Base-by-base conservation (phyloP, 2,329 filamentous ascomycete genomes). In the Colletotrichum spinosum region DNA sequence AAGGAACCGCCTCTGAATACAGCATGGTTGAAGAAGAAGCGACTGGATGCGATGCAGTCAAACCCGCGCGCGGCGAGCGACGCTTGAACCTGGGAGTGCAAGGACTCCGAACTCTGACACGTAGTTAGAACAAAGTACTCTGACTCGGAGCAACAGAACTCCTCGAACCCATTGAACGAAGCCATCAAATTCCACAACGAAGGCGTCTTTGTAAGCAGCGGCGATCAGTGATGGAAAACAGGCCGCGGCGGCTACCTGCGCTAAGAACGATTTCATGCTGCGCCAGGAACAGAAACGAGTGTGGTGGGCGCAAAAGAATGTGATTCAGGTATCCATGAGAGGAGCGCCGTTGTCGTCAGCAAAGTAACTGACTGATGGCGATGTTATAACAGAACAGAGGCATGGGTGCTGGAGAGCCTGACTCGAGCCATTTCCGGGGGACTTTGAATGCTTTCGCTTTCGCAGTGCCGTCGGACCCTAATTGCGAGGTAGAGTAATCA, bases 241-340 rank as follows among this genome's bases (percentile, higher is more conserved):
- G 17, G 60, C 37, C 37, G 49, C 55, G 1, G 13, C 13, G 12
- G 37, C 49, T n/a, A 45, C 55, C 15, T 64, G 55, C 49, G 38
- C 17, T 48, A 59, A 6, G 42, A 59, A 37, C 12, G 55, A 59
- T 37, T 59, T 64, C 60, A 64, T 64, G 55, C 13, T 37, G 46
- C 17, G 17, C 25, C 7, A 12, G 42, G 12, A 41, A 4, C 3
- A n/a, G 9, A 44, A 48, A 33, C 33, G 45, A 33, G 45, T 25
- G 45, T 34, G 34, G 17, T 13, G 54, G 41, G 17, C 17, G 8
- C 33, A 13, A 34, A 55, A 45, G 53, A 45, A 13, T 17, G 39
- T 35, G 17, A 17, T 17, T 17, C 17, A 17, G 0, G 17, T 17
- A 1, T 17, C 17, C 1, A 17, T 1, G 17, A 17, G 17, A 17